A percentile compares a stretch with the other conserved stretches of the same genome.
phyloP scores from a whole-genome alignment of 768 basidiomycete species.

The Solioccasus polychromus region DNA sequence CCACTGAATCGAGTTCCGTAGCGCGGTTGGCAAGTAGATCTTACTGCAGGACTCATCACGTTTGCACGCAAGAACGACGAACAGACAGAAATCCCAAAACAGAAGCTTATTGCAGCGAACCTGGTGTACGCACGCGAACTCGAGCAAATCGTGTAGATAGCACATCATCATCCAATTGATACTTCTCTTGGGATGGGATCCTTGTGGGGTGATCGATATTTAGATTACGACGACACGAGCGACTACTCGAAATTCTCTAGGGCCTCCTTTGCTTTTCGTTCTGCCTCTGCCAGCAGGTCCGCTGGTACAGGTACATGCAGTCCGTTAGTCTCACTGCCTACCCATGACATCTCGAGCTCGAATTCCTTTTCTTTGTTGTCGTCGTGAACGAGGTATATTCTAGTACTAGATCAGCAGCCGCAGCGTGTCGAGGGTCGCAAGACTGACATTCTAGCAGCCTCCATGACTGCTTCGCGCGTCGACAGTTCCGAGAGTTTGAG shows the following conservation, averaged over 20 bases:
- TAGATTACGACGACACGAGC: constrained; percentile 23
- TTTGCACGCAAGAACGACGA: constrained; percentile 85
- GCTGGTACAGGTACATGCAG: constrained; percentile 81
- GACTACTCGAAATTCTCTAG: constrained; percentile 63
- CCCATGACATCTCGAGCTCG: constrained; percentile 97
- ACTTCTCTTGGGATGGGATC: not conserved
- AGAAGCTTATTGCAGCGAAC: constrained; percentile 76
- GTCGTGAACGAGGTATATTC: constrained; percentile 96
- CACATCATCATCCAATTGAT: not conserved
- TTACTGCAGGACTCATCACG: constrained; percentile 63
- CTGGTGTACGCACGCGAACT: constrained; percentile 81
- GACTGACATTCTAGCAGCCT: constrained; percentile 92
- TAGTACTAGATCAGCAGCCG: constrained; percentile 32
- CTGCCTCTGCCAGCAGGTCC: constrained; percentile 82
- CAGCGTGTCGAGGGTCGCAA: not conserved
- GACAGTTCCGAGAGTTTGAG: constrained; percentile 81
- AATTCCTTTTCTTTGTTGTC: constrained; percentile 98
- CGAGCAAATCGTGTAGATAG: constrained; percentile 80
- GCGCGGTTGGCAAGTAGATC: constrained; percentile 84
- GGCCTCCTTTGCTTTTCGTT: constrained; percentile 81
- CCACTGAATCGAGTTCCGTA: constrained; percentile 29
- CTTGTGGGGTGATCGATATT: constrained; percentile 12
- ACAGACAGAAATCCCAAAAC: constrained; percentile 79
- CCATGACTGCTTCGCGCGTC: constrained; percentile 80
- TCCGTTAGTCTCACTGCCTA: constrained; percentile 78